Base-by-base conservation (phyloP, 768 basidiomycete genomes). In the Lanmaoa pseudosensibilis region DNA sequence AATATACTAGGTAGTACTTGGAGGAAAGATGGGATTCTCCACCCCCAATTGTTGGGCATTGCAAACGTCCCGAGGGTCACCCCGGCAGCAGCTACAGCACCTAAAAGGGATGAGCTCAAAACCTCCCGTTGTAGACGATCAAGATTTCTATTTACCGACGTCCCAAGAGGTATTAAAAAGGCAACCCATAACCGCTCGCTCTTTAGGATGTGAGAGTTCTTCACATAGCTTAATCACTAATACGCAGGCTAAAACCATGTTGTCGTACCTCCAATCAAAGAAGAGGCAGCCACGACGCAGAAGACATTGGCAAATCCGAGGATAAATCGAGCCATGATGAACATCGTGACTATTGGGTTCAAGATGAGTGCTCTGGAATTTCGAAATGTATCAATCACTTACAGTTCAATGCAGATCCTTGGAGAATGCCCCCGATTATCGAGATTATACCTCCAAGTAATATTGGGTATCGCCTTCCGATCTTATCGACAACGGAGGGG, bases 1-100 rank as follows among this genome's bases (percentile, higher is more conserved):
- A 86, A 68, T 12, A 75, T 33, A 56, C 79, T 80, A 2, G 86
- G 86, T 1, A 77, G 65, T 34, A 80, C 60, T 66, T 87, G 86
- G 6, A 86, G 75, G n/a, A 84, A 81, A 2, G 65, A 67, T 0
- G 85, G 86, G 21, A 87, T 84, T n/a, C 86, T 77, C 86, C 86
- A 87, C 13, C 81, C 83, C 84, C 84, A 85, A 61, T 82, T 78
- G 47, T 61, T 79, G 0, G 62, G 46, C 77, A 87, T 83, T 10
- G 72, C 57, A 74, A 87, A 88, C 0, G 88, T 88, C 10, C 83
- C 82, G 36, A 87, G 80, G 0, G 85, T 89, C 19, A 58, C 55
- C 5, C 78, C 81, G 12, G 83, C 83, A 6, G 84, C 83, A 25
- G 34, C 32, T 9, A 67, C 9, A 32, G 65, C 33, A n/a, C 65